Conservation (phyloP, 2,329 filamentous ascomycete genomes). For the Penicillium sp. region DNA sequence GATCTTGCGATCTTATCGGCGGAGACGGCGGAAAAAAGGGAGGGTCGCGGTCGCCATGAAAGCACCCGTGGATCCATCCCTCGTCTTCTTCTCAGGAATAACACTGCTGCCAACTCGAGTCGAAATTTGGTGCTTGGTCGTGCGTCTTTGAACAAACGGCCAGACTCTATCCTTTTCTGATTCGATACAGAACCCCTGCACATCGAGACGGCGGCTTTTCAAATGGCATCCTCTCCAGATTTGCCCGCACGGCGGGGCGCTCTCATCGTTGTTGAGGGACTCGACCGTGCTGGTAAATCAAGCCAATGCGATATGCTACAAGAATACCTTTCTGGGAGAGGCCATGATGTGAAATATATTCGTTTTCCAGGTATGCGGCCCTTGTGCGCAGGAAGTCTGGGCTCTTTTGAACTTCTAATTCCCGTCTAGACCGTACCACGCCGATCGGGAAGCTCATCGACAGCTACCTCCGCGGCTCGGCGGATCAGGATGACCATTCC, state of each 20-base stretch:
- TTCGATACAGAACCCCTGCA: background rate
- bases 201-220: background rate
- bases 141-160: too few relatives aligned
- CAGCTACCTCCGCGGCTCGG: slow-evolving; percentile 65
- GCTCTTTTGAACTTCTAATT: slow-evolving; percentile 9
- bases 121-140: background rate
- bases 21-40: slow-evolving; percentile 13
- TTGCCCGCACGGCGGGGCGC: slow-evolving; percentile 50
- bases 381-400: background rate
- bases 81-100: background rate
- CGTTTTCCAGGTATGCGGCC: slow-evolving; percentile 56
- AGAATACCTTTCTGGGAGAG: slow-evolving; percentile 46
- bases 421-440: slow-evolving; percentile 64
- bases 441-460: slow-evolving; percentile 85
- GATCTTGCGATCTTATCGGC: slow-evolving; percentile 13
- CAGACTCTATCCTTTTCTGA: too few relatives aligned
- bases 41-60: slow-evolving; percentile 5
- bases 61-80: background rate
- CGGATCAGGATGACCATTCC: slow-evolving; percentile 75
- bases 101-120: background rate
- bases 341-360: slow-evolving; percentile 52
- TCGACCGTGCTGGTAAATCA: slow-evolving; percentile 87
- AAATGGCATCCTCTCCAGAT: slow-evolving; percentile 16
- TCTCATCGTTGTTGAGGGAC: slow-evolving; percentile 77
- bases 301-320: slow-evolving; percentile 73